These are phyloP conservation scores for Digitaria exilis DNA, from an alignment of 202 grass and related monocot species.

Conservation along the genomic window DNA sequence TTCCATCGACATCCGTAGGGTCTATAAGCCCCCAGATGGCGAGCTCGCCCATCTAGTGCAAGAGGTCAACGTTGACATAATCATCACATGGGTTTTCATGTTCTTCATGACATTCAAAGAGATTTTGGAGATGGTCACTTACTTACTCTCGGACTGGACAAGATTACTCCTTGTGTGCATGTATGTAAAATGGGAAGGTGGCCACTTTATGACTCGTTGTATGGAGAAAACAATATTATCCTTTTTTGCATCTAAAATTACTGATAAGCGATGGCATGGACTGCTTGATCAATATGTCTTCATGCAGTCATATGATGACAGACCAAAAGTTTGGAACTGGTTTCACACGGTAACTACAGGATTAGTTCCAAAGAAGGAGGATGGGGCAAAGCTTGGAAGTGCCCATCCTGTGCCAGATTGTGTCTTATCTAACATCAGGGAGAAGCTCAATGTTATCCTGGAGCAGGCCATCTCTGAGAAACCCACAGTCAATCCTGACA, in stretches of 20 bases:
- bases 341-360: neutral
- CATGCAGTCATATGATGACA: constrained; percentile 18
- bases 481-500: neutral
- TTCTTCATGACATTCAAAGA: neutral
- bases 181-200: rapidly evolving
- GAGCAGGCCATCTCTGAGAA: too few species aligned
- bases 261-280: constrained; percentile 3
- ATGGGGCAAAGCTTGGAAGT: neutral
- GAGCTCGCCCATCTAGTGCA: neutral
- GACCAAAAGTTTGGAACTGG: neutral
- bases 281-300: constrained; percentile 17
- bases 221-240: neutral
- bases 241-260: neutral
- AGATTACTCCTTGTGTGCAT: neutral
- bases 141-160: constrained; percentile 24
- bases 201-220: rapidly evolving
- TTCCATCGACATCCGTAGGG: neutral
- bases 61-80: neutral
- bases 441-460: neutral
- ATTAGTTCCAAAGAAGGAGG: neutral
- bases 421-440: neutral
- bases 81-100: constrained; percentile 27
- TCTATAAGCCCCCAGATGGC: neutral
- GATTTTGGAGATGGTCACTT: constrained; percentile 17
- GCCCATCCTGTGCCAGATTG: neutral